These are phyloP conservation scores for Thalassiosira delicatula DNA, from an alignment of 352 stramenopile genomes.

Conservation along the genomic window DNA sequence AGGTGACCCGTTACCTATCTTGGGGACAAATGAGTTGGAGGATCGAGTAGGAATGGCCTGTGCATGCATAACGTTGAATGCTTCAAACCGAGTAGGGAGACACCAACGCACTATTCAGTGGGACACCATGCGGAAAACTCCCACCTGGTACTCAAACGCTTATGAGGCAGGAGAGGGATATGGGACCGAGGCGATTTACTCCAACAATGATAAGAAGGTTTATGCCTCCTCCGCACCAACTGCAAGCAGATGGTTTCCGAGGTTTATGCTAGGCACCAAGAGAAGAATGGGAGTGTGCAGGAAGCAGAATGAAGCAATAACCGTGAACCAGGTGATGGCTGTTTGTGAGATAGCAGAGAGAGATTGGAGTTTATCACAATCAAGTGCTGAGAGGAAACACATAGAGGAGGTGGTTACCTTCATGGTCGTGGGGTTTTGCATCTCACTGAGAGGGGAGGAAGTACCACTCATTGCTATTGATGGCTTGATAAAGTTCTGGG, in stretches of 20 bases:
- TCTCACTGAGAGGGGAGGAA: constrained; percentile 28
- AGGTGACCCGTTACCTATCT: not conserved
- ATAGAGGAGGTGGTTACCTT: constrained; percentile 31
- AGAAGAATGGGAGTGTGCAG: constrained; percentile 36
- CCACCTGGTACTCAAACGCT: constrained; percentile 39
- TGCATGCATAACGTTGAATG: too few relatives aligned
- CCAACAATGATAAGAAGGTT: constrained; percentile 18
- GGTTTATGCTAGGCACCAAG: constrained; percentile 33
- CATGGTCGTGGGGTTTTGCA: constrained; percentile 19
- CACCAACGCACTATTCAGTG: too few relatives aligned
- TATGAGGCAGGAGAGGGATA: constrained; percentile 8
- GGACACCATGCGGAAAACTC: constrained; percentile 37
- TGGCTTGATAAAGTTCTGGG: constrained; percentile 27
- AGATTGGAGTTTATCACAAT: not conserved
- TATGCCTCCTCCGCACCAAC: not conserved
- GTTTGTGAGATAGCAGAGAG: constrained; percentile 3
- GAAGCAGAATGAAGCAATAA: constrained; percentile 36
- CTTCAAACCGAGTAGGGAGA: constrained; percentile 5
- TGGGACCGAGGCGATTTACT: too few relatives aligned
- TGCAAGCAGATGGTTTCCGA: too few relatives aligned
- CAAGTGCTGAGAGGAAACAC: not conserved
- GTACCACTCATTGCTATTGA: constrained; percentile 24
- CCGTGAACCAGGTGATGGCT: not conserved
- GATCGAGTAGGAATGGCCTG: constrained; percentile 9
- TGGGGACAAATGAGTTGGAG: not conserved